phyloP scores from a whole-genome alignment of 345 rosid species.

The Euphorbia peplus region DNA sequence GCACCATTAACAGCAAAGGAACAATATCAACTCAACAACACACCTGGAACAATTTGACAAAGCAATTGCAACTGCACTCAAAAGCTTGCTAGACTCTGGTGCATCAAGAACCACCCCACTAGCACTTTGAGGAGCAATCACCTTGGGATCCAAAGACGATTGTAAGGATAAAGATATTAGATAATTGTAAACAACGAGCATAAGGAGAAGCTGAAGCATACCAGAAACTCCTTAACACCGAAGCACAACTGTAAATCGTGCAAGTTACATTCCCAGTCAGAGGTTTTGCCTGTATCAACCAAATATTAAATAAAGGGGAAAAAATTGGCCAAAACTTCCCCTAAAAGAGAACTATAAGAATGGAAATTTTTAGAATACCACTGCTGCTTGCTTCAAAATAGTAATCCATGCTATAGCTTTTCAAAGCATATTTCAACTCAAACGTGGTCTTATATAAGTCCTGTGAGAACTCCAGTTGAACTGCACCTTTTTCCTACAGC shows the following conservation, averaged over 20 bases:
- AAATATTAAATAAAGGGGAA: slow-evolving; percentile 28
- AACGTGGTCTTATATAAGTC: slow-evolving; percentile 59
- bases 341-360: slow-evolving; percentile 9
- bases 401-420: slow-evolving; percentile 87
- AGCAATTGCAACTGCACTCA: slow-evolving; percentile 92
- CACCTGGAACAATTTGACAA: slow-evolving; percentile 90
- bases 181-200: background rate
- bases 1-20: slow-evolving; percentile 14
- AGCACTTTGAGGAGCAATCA: slow-evolving; percentile 94
- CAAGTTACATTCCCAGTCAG: slow-evolving; percentile 53
- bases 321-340: background rate
- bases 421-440: slow-evolving; percentile 61
- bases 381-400: slow-evolving; percentile 46
- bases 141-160: slow-evolving; percentile 41
- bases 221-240: slow-evolving; percentile 94
- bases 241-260: slow-evolving; percentile 94
- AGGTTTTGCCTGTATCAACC: slow-evolving; percentile 53
- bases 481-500: slow-evolving; percentile 79
- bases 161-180: slow-evolving; percentile 11
- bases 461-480: slow-evolving; percentile 46
- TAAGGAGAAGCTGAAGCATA: slow-evolving; percentile 26
- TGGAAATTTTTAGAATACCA: slow-evolving; percentile 38
- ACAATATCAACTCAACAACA: slow-evolving; percentile 21
- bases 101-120: slow-evolving; percentile 93
- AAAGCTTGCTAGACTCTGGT: slow-evolving; percentile 89